Evolutionary conservation across 495 filamentous ascomycete species (phyloP).

Genomic region (Cladorrhinum samala): DNA sequence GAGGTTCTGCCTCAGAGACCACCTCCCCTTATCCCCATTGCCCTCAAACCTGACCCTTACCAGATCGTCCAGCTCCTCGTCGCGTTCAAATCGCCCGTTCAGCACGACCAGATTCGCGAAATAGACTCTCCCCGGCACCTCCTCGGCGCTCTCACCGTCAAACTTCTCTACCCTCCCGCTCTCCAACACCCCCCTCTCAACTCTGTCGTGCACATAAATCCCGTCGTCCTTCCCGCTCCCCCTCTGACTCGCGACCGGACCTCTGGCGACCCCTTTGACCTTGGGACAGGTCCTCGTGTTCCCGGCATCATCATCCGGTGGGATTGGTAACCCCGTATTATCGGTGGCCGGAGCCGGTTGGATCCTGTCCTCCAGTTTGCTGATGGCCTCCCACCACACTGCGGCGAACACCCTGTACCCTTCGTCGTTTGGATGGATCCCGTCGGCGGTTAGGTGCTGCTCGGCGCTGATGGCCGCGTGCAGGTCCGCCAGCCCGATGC

Average conservation of each 20-base stretch:
- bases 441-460: background rate
- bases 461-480: background rate
- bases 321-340: background rate
- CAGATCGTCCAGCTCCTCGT: background rate
- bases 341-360: background rate
- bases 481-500: conserved; percentile 2
- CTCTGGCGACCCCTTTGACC: background rate
- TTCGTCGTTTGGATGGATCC: conserved; percentile 6
- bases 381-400: conserved; percentile 3
- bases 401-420: conserved; percentile 4
- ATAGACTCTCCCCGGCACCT: background rate
- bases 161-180: background rate
- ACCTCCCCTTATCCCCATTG: background rate
- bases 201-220: background rate
- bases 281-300: background rate
- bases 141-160: background rate
- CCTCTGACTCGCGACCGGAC: background rate
- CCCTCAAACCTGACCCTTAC: background rate
- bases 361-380: conserved; percentile 3
- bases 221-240: conserved; percentile 6
- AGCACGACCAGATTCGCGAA: conserved; percentile 3
- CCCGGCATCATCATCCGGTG: background rate
- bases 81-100: background rate
- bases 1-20: background rate
- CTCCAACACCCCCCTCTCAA: background rate